A percentile compares a stretch with the other conserved stretches of the same genome.
phyloP scores from a whole-genome alignment of 1,139 yeast genomes.

The Nakaseomyces nivariensis region DNA sequence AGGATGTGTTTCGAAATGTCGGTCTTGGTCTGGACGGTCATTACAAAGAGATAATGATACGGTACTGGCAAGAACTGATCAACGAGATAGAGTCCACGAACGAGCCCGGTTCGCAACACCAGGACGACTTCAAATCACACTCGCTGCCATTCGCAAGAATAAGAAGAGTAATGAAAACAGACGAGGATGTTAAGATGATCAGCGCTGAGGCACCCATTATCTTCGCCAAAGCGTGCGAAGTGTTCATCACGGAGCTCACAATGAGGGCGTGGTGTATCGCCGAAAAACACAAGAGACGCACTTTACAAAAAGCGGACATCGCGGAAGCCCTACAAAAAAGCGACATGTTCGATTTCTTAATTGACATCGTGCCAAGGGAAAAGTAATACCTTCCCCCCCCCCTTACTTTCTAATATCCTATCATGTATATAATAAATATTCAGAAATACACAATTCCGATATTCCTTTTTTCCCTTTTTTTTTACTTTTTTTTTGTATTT shows the following conservation, averaged over 20 bases:
- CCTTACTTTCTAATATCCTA: no score
- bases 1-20: slow-evolving; percentile 80
- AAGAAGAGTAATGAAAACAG: slow-evolving; percentile 91
- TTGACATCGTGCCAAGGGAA: slow-evolving; percentile 73
- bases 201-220: slow-evolving; percentile 96
- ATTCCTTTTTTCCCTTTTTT: neutral
- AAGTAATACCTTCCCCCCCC: neutral
- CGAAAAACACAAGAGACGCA: slow-evolving; percentile 87
- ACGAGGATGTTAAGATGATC: slow-evolving; percentile 94
- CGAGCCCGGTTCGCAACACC: slow-evolving; percentile 24
- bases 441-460: no score
- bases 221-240: slow-evolving; percentile 96
- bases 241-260: slow-evolving; percentile 89
- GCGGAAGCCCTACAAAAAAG: slow-evolving; percentile 91
- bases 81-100: slow-evolving; percentile 59
- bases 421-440: no score
- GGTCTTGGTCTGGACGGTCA: slow-evolving; percentile 85
- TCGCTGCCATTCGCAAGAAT: slow-evolving; percentile 91
- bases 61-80: slow-evolving; percentile 94
- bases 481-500: neutral
- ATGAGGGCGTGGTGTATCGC: slow-evolving; percentile 99
- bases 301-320: slow-evolving; percentile 86
- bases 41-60: slow-evolving; percentile 82
- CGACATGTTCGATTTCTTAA: slow-evolving; percentile 93
- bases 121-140: slow-evolving; percentile 75